Base-by-base conservation (phyloP, 345 rosid genomes). In the Eucalyptus dawsonii region DNA sequence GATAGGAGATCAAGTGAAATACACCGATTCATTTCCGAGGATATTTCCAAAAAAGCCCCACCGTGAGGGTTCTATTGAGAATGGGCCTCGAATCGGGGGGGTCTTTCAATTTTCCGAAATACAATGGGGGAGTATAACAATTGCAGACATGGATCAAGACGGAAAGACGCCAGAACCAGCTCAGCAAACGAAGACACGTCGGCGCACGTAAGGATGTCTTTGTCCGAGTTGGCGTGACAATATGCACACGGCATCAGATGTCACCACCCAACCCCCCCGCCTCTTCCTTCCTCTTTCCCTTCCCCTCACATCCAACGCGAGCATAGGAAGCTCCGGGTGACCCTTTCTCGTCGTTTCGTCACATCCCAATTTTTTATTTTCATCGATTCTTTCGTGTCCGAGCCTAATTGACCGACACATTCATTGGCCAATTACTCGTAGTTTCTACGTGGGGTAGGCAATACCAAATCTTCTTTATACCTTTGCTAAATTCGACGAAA, bases 401-500 rank as follows among this genome's bases (percentile, higher is more conserved):
- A 53, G 2, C 56, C 56, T 53, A 21, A 53, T 53, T 65, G 76
- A n/a, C 76, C 76, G 5, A n/a, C 45, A 37, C 25, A 3, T 72
- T 72, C 45, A 2, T 72, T 34, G 44, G 5, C 81, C 81, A 72
- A 72, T 37, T 17, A 10, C 25, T n/a, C 17, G 24, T 19, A 21
- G 19, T 14, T 65, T 65, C 37, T n/a, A 14, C 58, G 5, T 53
- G 58, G 24, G 10, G 24, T 8, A 53, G 58, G 58, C 58, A 53
- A 53, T 53, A 53, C 24, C 58, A 19, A 53, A 53, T 19, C 58
- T 19, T 53, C 24, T 8, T 53, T 53, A 53, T 53, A 21, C 58
- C 58, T 53, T 53, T 1, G 1, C 58, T 4, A n/a, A 34, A 65
- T 65, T 1, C 0, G 6, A 13, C 7, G 6, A 27, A 69, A 11